Evolutionary conservation across 2,329 filamentous ascomycete species (phyloP).

Genomic region (Epichloe sp.): DNA sequence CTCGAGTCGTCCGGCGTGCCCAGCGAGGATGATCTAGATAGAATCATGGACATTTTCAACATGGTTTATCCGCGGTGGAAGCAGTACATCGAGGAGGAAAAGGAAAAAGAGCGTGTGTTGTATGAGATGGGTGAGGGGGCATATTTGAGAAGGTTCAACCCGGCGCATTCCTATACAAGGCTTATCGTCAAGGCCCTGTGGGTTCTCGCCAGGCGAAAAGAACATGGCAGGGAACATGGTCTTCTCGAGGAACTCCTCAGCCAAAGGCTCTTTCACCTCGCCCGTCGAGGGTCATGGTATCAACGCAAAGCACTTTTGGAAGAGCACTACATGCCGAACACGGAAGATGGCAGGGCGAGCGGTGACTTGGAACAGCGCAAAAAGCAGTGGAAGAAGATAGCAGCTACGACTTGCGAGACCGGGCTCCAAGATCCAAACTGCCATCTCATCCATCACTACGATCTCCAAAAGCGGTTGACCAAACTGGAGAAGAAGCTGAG

Average conservation of each 20-base stretch:
- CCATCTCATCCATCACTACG: conserved; percentile 86
- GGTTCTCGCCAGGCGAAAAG: conserved; percentile 69
- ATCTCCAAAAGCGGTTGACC: conserved; percentile 82
- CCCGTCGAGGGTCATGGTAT: conserved; percentile 84
- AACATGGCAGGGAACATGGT: conserved; percentile 63
- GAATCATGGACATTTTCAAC: conserved; percentile 60
- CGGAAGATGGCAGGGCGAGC: conserved; percentile 31
- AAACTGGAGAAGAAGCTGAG: conserved; percentile 81
- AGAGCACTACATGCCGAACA: conserved; percentile 78
- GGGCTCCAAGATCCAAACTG: conserved; percentile 81
- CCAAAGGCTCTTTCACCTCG: conserved; percentile 74
- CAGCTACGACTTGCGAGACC: conserved; percentile 68
- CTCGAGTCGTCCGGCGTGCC: conserved; percentile 67
- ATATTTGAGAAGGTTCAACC: conserved; percentile 80
- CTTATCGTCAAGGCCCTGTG: conserved; percentile 80
- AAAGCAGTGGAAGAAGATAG: conserved; percentile 69
- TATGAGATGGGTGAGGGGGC: conserved; percentile 77
- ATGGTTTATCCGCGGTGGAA: conserved; percentile 73
- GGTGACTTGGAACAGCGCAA: conserved; percentile 43
- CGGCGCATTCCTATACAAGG: conserved; percentile 84
- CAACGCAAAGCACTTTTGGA: conserved; percentile 88
- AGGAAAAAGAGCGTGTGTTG: conserved; percentile 59
- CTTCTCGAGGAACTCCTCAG: conserved; percentile 61
- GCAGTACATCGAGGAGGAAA: conserved; percentile 56
- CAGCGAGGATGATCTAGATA: conserved; percentile 49